Evolutionary conservation across 306 rosid genomes (phyloP), one percentile per base, ranked within the genome.

Genomic region (Abrus precatorius): DNA sequence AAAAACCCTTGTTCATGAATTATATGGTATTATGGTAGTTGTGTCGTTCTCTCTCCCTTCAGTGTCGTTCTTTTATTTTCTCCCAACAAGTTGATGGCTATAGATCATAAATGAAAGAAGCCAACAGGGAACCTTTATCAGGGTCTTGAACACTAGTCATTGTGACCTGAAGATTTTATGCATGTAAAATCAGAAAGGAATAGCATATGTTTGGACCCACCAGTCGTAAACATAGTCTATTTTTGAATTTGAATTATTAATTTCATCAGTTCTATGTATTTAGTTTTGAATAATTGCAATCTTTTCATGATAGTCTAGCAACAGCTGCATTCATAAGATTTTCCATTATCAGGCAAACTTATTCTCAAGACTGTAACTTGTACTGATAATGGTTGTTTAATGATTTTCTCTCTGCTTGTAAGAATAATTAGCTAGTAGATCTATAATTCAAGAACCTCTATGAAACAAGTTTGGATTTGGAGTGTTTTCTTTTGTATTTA

Each of bases 101-200:
- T 20, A 43, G 40, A 53, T 53, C 34, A 44, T 44, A 68, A 2
- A 32, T 41, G 41, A 54, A 41, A 29, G 55, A 59, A 54, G 34
- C 45, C 57, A 38, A 64, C 75, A 67, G 8, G 73, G 34, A 76
- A 43, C 7, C 47, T 43, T 43, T 5, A 43, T 43, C 47, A 43
- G 2, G 8, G 47, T 4, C 7, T 43, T 43, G 7, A 43, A 3
- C 47, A 4, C 47, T 43, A 43, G 47, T 43, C 47, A 43, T 43
- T 6, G 6, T 43, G 3, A 43, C 47, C 47, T 43, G 5, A 43
- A 4, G 47, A 43, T 43, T 43, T 43, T 43, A 43, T 4, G 47
- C 5, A 2, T 43, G 7, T 6, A 43, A 4, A 43, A 43, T 43
- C 8, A 43, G 54, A 67, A 27, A 34, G 8, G 14, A 41, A 44